Percentiles rank a stretch among this genome's conserved stretches.
Evolutionary conservation across 805 yeast genomes (phyloP).

Genomic region (Ogataea methanolica): DNA sequence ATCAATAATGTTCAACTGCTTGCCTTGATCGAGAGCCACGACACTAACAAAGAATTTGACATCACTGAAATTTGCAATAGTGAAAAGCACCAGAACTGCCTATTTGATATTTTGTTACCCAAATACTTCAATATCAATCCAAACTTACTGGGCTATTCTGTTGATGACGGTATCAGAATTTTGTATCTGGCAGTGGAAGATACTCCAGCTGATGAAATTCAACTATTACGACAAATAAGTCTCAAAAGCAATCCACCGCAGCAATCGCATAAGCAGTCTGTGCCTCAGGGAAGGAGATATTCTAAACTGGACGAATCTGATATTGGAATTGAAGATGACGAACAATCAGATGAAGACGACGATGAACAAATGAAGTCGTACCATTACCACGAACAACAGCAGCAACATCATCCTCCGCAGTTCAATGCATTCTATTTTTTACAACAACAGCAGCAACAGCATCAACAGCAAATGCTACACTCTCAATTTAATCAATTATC

Average conservation of each 20-base stretch:
- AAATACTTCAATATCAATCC: constrained; percentile 3
- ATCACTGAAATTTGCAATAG: constrained; percentile 6
- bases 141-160: neutral
- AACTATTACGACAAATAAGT: neutral
- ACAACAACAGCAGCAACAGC: too few species aligned
- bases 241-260: too few species aligned
- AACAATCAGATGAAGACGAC: neutral
- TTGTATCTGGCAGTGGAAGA: neutral
- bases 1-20: too few species aligned
- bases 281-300: neutral
- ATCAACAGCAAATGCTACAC: too few species aligned
- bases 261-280: too few species aligned
- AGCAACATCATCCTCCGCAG: too few species aligned
- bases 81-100: constrained; percentile 7
- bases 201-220: too few species aligned
- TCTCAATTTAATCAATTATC: too few species aligned
- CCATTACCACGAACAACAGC: neutral
- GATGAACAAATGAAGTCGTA: neutral
- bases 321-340: neutral
- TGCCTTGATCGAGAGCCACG: neutral
- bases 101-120: constrained; percentile 11
- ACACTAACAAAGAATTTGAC: neutral
- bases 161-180: constrained; percentile 4
- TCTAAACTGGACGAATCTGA: neutral
- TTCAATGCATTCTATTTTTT: too few species aligned